Conservation (phyloP, 306 rosid genomes). For the Fagus sylvatica region DNA sequence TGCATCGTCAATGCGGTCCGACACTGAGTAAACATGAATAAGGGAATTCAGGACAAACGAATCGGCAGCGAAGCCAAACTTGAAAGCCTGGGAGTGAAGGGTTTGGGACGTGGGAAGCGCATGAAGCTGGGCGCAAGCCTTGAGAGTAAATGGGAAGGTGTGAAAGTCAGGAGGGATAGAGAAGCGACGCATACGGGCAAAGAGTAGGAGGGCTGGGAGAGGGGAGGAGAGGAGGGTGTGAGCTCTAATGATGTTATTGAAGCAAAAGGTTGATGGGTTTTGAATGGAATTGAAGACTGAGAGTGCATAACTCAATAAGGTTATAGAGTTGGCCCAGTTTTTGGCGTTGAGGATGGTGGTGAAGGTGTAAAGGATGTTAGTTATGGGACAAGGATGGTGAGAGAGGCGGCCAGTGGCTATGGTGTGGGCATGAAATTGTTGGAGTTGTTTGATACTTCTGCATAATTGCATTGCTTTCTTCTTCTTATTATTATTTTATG, state of each 20-base stretch:
- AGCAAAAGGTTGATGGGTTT: conserved; percentile 60
- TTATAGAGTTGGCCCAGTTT: not conserved
- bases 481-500: too few relatives aligned
- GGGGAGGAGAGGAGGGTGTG: conserved; percentile 62
- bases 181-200: conserved; percentile 51
- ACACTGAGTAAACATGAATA: conserved; percentile 42
- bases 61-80: conserved; percentile 46
- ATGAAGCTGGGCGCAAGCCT: conserved; percentile 47
- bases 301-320: conserved; percentile 39
- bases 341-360: conserved; percentile 24
- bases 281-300: conserved; percentile 55
- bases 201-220: conserved; percentile 45
- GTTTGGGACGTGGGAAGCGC: conserved; percentile 34
- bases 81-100: conserved; percentile 58
- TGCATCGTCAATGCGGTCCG: conserved; percentile 34
- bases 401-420: conserved; percentile 41
- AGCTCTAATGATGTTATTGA: conserved; percentile 66
- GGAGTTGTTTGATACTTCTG: conserved; percentile 50
- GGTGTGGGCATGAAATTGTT: conserved; percentile 50
- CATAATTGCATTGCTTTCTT: conserved; percentile 32
- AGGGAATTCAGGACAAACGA: conserved; percentile 52
- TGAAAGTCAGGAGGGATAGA: conserved; percentile 65
- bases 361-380: conserved; percentile 45
- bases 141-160: conserved; percentile 67
- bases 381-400: conserved; percentile 14